These are phyloP conservation scores for Cystofilobasidium ferigula DNA, from an alignment of 768 basidiomycete species.

Conservation along the genomic window DNA sequence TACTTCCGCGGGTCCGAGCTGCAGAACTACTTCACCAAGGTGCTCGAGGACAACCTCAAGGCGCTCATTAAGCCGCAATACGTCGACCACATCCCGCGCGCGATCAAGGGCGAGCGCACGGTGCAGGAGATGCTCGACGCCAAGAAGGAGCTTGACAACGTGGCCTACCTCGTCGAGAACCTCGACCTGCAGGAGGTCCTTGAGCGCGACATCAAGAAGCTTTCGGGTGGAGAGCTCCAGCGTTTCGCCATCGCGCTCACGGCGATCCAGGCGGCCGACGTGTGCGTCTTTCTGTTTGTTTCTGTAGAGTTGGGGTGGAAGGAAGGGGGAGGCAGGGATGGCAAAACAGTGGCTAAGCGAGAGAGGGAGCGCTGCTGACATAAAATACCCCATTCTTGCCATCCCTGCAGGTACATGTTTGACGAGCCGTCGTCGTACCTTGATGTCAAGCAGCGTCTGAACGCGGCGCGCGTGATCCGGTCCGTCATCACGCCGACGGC, in stretches of 20 bases:
- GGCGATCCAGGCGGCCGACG: slow-evolving; percentile 86
- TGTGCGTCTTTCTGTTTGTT: too few relatives aligned
- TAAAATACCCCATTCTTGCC: neutral
- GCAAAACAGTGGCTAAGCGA: too few relatives aligned
- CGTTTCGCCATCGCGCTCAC: slow-evolving; percentile 97
- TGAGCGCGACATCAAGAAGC: slow-evolving; percentile 67
- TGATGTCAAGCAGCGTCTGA: slow-evolving; percentile 88
- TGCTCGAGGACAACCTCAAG: slow-evolving; percentile 95
- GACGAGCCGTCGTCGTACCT: slow-evolving; percentile 98
- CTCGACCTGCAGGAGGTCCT: slow-evolving; percentile 80
- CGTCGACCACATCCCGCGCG: slow-evolving; percentile 94
- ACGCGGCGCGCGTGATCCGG: slow-evolving; percentile 90
- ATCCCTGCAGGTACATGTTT: slow-evolving; percentile 73
- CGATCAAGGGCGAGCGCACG: slow-evolving; percentile 79
- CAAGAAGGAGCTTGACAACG: slow-evolving; percentile 80
- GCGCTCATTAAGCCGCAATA: slow-evolving; percentile 99
- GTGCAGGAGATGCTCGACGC: slow-evolving; percentile 85
- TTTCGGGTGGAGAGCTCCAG: slow-evolving; percentile 95
- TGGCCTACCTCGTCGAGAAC: slow-evolving; percentile 69
- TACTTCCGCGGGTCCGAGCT: slow-evolving; percentile 97
- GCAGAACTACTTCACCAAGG: slow-evolving; percentile 99
- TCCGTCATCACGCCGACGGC: slow-evolving; percentile 65
- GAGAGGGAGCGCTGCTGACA: slow-evolving; percentile 3
- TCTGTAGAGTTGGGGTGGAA: too few relatives aligned
- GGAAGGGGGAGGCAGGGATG: too few relatives aligned